Evolutionary conservation across 805 yeast species (phyloP), one percentile per base, ranked within the genome.

Genomic region (Lipomyces anomalus): DNA sequence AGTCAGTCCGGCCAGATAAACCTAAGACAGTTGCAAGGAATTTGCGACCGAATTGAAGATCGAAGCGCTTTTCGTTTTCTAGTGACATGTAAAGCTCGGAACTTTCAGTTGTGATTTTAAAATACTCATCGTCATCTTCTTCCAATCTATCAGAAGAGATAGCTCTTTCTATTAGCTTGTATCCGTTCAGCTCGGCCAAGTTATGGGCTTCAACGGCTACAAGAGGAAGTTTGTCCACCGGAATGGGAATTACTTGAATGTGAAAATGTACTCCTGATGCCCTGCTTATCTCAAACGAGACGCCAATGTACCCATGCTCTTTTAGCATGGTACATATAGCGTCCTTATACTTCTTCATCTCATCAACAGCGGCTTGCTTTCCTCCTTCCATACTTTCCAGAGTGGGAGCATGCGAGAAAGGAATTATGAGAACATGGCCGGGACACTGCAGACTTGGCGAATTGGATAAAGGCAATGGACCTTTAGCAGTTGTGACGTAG

Each of bases 21-120:
- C 72, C 76, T 40, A 88, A 59, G 2, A 81, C 63, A 50, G 71
- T 70, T 0, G 95, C 89, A 23, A 85, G 57, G 1, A 84, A 88
- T 57, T 87, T 73, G 61, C 97, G 70, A 1, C 95, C 95, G 57
- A 89, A 84, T 55, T 85, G 95, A 11, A 86, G 64, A 61, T 89
- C 96, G 6, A 87, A 65, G 9, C 71, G 54, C 42, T 42, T 41
- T 21, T 42, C 35, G 18, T 42, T 29, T 4, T 38, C 20, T 29
- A 56, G 36, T 18, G 50, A 41, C 6, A 51, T 46, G 32, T 43
- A 44, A 13, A 52, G 34, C 34, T 28, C 28, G 36, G 35, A 48
- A 9, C 48, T 57, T 3, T 47, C 44, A 6, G 62, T 45, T n/a
- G 42, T 46, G 11, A 61, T 46, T 17, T 52, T 55, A 38, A 59